Evolutionary conservation across 2,329 filamentous ascomycete genomes (phyloP).

Genomic region (Cladobotryum protrusum): DNA sequence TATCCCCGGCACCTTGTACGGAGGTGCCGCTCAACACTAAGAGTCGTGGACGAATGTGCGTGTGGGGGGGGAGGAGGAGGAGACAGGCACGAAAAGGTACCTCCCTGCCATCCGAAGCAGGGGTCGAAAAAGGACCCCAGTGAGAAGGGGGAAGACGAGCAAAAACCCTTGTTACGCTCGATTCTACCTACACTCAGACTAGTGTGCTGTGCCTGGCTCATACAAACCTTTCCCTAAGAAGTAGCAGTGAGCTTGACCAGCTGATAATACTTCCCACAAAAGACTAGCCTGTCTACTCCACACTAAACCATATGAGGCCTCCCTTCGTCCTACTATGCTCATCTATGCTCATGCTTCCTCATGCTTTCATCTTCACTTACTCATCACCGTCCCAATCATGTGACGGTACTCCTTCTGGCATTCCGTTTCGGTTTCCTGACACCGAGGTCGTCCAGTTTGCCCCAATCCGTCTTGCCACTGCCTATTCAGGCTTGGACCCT

Average conservation of each 20-base stretch:
- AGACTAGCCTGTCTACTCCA: not conserved
- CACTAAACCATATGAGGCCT: slow-evolving; percentile 1
- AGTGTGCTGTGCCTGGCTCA: slow-evolving; percentile 1
- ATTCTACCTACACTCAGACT: slow-evolving; percentile 7
- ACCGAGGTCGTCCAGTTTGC: not conserved
- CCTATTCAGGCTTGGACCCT: not conserved
- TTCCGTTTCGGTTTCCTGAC: slow-evolving; percentile 7
- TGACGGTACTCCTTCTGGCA: slow-evolving; percentile 10
- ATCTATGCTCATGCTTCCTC: slow-evolving; percentile 7
- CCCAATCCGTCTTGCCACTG: not conserved
- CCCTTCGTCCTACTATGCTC: not conserved
- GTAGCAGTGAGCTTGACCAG: not conserved
- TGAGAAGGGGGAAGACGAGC: slow-evolving; percentile 4
- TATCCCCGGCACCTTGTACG: slow-evolving; percentile 5
- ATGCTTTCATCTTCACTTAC: slow-evolving; percentile 1
- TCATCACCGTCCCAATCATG: slow-evolving; percentile 12
- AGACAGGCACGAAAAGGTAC: slow-evolving; percentile 3
- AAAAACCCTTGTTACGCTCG: slow-evolving; percentile 6
- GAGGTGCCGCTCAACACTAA: slow-evolving; percentile 9
- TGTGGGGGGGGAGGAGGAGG: slow-evolving; percentile 3
- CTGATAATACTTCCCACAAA: not conserved
- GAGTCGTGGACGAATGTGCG: slow-evolving; percentile 2
- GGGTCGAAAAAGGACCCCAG: slow-evolving; percentile 1
- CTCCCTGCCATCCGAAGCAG: slow-evolving; percentile 3
- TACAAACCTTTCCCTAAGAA: slow-evolving; percentile 2